phyloP scores from a whole-genome alignment of 768 basidiomycete genomes.

The Hebeloma cylindrosporum region DNA sequence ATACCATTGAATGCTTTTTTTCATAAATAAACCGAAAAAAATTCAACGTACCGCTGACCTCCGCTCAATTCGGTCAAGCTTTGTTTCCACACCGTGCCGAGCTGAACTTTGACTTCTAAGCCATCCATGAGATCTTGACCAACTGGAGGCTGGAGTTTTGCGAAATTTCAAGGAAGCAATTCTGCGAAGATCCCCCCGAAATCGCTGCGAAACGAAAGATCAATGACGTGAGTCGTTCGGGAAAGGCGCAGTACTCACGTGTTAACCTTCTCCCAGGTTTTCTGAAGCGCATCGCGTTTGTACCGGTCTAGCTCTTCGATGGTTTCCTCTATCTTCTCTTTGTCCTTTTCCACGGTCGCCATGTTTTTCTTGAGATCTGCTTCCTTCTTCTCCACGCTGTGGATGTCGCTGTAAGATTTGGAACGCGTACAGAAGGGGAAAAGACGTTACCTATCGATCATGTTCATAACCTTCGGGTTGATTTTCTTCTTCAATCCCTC shows the following conservation, averaged over 20 bases:
- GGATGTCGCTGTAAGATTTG: not conserved
- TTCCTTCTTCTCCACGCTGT: conserved; percentile 93
- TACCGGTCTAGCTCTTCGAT: conserved; percentile 91
- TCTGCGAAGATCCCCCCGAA: conserved; percentile 97
- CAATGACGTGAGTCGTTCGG: not conserved
- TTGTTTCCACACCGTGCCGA: conserved; percentile 97
- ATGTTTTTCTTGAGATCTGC: conserved; percentile 85
- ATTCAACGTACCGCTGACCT: conserved; percentile 77
- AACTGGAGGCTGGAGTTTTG: conserved; percentile 92
- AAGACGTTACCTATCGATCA: conserved; percentile 79
- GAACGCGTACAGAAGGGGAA: not conserved
- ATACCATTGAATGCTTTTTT: not conserved
- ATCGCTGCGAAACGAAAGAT: conserved; percentile 55
- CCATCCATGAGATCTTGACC: conserved; percentile 93
- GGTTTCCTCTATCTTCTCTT: conserved; percentile 91
- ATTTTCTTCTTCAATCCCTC: conserved; percentile 93
- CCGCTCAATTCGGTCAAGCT: conserved; percentile 96
- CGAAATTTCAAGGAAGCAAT: conserved; percentile 92
- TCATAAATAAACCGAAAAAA: too few species aligned
- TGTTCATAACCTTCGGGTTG: conserved; percentile 92
- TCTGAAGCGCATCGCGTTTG: conserved; percentile 90
- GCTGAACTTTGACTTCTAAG: conserved; percentile 93
- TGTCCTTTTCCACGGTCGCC: conserved; percentile 84
- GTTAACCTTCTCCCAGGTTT: conserved; percentile 96
- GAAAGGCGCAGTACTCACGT: conserved; percentile 49